A percentile compares a stretch with the other conserved stretches of the same genome.
Evolutionary conservation across 164 flowering plant species (phyloP).

Genomic region (Saururus chinensis): DNA sequence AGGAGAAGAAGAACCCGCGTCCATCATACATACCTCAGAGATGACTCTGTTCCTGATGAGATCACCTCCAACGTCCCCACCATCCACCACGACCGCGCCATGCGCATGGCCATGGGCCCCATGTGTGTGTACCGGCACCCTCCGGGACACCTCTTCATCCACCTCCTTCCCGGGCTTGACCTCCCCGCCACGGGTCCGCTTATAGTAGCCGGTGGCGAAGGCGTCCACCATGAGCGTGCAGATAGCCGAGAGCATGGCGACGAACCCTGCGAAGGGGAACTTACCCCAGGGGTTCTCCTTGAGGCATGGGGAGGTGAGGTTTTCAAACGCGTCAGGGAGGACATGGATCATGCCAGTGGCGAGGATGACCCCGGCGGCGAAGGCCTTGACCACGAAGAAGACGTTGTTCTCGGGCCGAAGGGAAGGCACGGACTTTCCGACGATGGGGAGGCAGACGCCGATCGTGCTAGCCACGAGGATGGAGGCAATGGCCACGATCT

Average conservation of each 20-base stretch:
- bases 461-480: constrained; percentile 20
- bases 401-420: constrained; percentile 20
- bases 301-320: constrained; percentile 19
- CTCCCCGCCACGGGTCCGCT: background rate
- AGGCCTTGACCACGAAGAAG: constrained; percentile 32
- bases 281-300: constrained; percentile 17
- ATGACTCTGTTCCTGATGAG: constrained; percentile 8
- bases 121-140: constrained; percentile 8
- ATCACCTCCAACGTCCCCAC: background rate
- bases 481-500: constrained; percentile 19
- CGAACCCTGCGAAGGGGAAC: constrained; percentile 23
- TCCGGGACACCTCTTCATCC: constrained; percentile 5
- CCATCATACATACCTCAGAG: constrained; percentile 5
- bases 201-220: constrained; percentile 5
- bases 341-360: constrained; percentile 34
- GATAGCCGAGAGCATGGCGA: constrained; percentile 27
- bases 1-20: background rate
- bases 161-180: background rate
- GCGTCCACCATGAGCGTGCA: constrained; percentile 9
- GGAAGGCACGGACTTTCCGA: constrained; percentile 16
- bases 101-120: constrained; percentile 15
- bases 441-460: constrained; percentile 24
- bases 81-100: background rate
- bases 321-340: constrained; percentile 29
- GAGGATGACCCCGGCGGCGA: constrained; percentile 37